A percentile compares a stretch with the other conserved stretches of the same genome.
These are phyloP conservation scores for Dactylorhiza incarnata DNA, from an alignment of 106 monocot species.

Conservation along the genomic window DNA sequence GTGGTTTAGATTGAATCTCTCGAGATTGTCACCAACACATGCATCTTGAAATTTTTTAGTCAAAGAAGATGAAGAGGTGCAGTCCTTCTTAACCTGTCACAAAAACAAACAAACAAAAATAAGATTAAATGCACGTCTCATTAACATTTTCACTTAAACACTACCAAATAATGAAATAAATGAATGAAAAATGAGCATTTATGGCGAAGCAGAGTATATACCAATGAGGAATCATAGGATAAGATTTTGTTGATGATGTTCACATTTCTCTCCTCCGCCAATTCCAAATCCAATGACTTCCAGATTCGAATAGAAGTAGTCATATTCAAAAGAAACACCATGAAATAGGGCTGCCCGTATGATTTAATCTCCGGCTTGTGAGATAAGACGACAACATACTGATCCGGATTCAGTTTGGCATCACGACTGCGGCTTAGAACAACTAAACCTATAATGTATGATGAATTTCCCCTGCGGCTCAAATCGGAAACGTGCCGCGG, in stretches of 20 bases:
- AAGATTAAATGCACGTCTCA: background rate
- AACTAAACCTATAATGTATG: conserved; percentile 18
- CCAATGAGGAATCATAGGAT: background rate
- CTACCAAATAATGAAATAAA: no score
- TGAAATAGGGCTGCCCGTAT: background rate
- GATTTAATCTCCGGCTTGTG: background rate
- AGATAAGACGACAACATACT: background rate
- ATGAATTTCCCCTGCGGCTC: background rate
- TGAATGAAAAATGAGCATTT: no score
- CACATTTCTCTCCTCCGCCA: conserved; percentile 4
- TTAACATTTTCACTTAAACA: background rate
- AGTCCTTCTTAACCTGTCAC: background rate
- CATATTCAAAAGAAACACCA: conserved; percentile 23
- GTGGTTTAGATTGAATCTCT: background rate
- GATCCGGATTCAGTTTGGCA: background rate
- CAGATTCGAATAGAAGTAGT: conserved; percentile 35
- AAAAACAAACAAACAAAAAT: background rate
- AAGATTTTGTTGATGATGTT: conserved; percentile 10
- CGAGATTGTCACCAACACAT: background rate
- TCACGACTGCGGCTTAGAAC: conserved; percentile 8
- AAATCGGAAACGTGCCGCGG: conserved; percentile 17
- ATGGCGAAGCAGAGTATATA: background rate
- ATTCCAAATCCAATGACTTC: conserved; percentile 12
- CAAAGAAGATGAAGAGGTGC: background rate
- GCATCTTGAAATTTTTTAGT: background rate